A percentile compares a stretch with the other conserved stretches of the same genome.
Conservation (phyloP, 2,329 filamentous ascomycete species). For the Ophiosphaerella korrae region DNA sequence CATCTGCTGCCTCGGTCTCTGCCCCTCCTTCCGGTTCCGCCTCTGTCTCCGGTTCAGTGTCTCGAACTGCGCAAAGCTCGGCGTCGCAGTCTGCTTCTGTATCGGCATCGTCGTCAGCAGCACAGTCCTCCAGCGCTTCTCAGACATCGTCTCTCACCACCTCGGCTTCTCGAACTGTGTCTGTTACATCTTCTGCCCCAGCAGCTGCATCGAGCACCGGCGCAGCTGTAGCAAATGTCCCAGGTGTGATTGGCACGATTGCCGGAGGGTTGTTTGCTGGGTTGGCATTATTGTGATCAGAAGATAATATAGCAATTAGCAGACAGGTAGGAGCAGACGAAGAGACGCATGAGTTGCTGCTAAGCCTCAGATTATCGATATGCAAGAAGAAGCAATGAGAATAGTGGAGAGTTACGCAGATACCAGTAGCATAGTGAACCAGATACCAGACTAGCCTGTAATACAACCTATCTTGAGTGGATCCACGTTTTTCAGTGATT, state of each 20-base stretch:
- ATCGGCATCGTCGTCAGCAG: neutral
- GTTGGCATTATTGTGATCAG: conserved; percentile 17
- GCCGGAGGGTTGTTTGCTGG: conserved; percentile 29
- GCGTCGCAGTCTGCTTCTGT: neutral
- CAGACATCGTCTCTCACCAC: conserved; percentile 6
- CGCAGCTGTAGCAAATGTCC: conserved; percentile 21
- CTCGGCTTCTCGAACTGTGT: conserved; percentile 5
- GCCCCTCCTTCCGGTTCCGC: conserved; percentile 1
- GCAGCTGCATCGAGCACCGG: conserved; percentile 20
- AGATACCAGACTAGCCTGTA: neutral
- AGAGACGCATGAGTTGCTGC: neutral
- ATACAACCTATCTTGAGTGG: neutral
- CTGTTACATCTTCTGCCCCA: conserved; percentile 15
- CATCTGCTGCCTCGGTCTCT: conserved; percentile 6
- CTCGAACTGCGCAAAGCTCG: neutral
- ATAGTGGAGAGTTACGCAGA: neutral
- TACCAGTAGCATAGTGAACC: neutral
- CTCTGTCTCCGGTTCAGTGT: neutral
- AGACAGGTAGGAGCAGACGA: too few species aligned
- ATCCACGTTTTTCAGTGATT: neutral
- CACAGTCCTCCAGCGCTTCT: conserved; percentile 13
- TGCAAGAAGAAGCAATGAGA: neutral
- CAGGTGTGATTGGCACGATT: conserved; percentile 21
- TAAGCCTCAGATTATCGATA: neutral
- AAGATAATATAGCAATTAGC: neutral